Conservation (phyloP, 2,329 filamentous ascomycete genomes). For the Scortechinia acanthostroma region DNA sequence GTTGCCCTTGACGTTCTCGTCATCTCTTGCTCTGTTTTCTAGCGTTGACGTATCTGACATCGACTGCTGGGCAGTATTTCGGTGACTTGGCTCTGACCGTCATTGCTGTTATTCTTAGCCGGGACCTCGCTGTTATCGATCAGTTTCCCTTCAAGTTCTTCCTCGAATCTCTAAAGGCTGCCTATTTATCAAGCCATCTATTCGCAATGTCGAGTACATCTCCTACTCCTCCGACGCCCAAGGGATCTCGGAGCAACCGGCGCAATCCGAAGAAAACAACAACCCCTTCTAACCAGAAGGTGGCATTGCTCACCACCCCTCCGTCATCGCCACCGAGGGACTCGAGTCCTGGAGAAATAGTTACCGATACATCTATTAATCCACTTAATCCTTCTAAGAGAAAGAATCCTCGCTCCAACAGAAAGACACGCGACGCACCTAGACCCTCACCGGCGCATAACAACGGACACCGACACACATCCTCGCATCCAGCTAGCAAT, state of each 20-base stretch:
- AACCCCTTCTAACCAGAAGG: neutral
- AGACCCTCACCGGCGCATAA: conserved; percentile 30
- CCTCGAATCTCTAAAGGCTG: no score
- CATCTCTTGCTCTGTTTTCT: no score
- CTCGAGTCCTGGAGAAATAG: neutral
- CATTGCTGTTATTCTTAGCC: conserved; percentile 5
- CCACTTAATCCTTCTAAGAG: neutral
- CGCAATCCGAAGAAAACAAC: neutral
- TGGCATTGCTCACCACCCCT: neutral
- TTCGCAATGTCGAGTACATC: neutral
- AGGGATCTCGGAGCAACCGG: neutral
- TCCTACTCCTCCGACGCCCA: neutral
- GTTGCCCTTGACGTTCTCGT: no score
- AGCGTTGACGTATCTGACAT: no score
- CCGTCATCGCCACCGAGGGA: neutral
- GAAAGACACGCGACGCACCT: neutral
- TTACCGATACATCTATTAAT: neutral
- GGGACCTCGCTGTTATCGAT: no score
- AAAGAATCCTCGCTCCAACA: neutral
- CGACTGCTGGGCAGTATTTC: neutral
- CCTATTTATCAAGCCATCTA: conserved; percentile 1
- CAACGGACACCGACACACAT: conserved; percentile 32
- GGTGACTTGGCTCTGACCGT: conserved; percentile 5
- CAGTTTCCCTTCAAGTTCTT: no score
- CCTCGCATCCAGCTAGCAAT: conserved; percentile 25